Base-by-base conservation (phyloP, 176 grass and related monocot genomes). In the Aegilops longissima region DNA sequence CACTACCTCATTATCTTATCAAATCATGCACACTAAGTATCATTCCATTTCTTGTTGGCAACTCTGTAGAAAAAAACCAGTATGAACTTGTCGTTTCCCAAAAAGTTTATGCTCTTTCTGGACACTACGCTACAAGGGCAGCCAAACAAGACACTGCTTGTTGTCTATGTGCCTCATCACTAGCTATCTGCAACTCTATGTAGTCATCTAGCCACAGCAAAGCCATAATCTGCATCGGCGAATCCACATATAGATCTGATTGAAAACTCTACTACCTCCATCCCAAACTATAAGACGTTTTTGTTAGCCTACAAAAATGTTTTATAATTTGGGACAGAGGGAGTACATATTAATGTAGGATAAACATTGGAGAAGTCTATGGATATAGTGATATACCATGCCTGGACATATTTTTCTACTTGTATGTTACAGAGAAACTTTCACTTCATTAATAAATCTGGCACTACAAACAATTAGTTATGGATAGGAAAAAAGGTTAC, bases 1-100 rank as follows among this genome's bases (percentile, higher is more conserved):
- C 54, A 79, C 73, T 52, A 79, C 84, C 88, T 56, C 79, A 73
- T 77, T 81, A 86, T 71, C 62, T 90, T n/a, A 49, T 90, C 84
- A 90, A 86, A 82, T 90, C 78, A 86, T 76, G 25, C 35, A 70
- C 54, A 40, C 27, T 24, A 77, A 81, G 16, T 75, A 16, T 30
- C 70, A 34, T 38, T 8, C 34, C 29, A n/a, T 77, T 82, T 76
- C 68, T 67, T 36, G 76, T 45, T 74, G 83, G 45, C 78, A 85
- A 34, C 25, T 75, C 25, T 69, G 45, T 59, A 8, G 42, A 73
- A 76, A 63, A 66, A 61, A 61, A 11, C 27, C 59, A 25, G 31
- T 34, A 69, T 77, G 36, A 49, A 83, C 52, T 36, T 77, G 39
- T 82, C 63, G 65, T 80, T 59, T 76, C 9, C 80, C 33, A 11